phyloP scores from a whole-genome alignment of 139 green algal species.

The Spirogloea muscicola region DNA sequence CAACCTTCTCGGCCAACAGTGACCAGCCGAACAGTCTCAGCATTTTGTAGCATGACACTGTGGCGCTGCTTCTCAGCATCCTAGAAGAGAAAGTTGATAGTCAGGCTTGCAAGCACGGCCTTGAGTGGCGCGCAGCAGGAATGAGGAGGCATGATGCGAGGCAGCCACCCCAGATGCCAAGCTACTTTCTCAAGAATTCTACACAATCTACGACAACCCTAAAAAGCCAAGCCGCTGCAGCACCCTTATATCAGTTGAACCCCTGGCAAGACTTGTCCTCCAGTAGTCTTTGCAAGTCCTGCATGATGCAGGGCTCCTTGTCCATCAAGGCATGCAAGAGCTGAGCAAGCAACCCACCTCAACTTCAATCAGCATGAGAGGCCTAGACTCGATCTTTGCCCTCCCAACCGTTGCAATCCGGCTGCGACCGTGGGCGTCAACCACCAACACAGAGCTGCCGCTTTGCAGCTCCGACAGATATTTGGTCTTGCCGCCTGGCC shows the following conservation, averaged over 20 bases:
- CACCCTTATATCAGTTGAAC: background rate
- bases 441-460: constrained; percentile 57
- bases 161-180: background rate
- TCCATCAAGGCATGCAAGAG: background rate
- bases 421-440: constrained; percentile 53
- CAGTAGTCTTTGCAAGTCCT: background rate
- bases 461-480: constrained; percentile 78
- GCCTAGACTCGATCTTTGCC: constrained; percentile 58
- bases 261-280: too few relatives aligned
- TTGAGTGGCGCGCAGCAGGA: too few relatives aligned
- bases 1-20: too few relatives aligned
- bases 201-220: background rate
- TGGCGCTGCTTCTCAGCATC: constrained; percentile 5
- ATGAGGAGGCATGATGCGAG: too few relatives aligned
- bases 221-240: background rate
- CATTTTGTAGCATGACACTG: constrained; percentile 72
- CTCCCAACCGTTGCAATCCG: constrained; percentile 68
- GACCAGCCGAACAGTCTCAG: constrained; percentile 85
- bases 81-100: background rate
- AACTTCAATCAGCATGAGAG: constrained; percentile 56
- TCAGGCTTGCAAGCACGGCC: background rate
- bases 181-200: background rate
- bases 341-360: constrained; percentile 10
- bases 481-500: constrained; percentile 59
- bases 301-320: too few relatives aligned